Evolutionary conservation across 2,329 filamentous ascomycete genomes (phyloP), one percentile per base, ranked within the genome.

Genomic region (Exophiala sp.): DNA sequence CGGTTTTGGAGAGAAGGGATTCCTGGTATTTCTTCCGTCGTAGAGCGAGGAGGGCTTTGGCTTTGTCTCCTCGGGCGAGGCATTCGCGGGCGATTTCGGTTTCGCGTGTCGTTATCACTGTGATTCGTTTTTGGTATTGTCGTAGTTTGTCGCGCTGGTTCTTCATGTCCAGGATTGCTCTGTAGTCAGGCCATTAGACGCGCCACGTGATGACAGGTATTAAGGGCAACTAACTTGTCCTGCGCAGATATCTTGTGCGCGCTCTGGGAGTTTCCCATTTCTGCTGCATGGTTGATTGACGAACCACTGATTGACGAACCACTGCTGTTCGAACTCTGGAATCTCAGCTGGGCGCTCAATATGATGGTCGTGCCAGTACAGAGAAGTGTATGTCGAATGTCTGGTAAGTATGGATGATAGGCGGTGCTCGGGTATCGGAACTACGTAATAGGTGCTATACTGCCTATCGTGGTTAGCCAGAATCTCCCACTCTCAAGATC

Each of bases 21-120:
- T 97, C 87, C 68, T 98, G 93, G 75, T 95, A 97, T 68, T 97
- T 98, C 72, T 96, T 96, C 60, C 90, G 81, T 50, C 93, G 85
- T 53, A 98, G 78, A 1, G 93, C 93, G 24, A 97, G 78, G 18
- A 96, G 78, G 1, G 93, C 93, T 56, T 83, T 82, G 60, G 79
- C 73, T 70, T 88, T 90, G 71, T 96, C 86, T 63, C 86, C 84
- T 53, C 80, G 78, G 14, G 82, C 81, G 16, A 97, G 78, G 71
- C 94, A 90, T 72, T 88, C 79, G 59, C 81, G 82, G 18, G 93
- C 91, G 50, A 95, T 85, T 39, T 83, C 85, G 42, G 86, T 95
- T 72, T 98, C 91, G 58, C 85, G 85, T 65, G 84, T 80, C 5
- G 91, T 96, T 30, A 98, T 81, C 44, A 87, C 77, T 29, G 83